These are phyloP conservation scores for Santalum album DNA, from an alignment of 164 flowering plant genomes.

Conservation along the genomic window DNA sequence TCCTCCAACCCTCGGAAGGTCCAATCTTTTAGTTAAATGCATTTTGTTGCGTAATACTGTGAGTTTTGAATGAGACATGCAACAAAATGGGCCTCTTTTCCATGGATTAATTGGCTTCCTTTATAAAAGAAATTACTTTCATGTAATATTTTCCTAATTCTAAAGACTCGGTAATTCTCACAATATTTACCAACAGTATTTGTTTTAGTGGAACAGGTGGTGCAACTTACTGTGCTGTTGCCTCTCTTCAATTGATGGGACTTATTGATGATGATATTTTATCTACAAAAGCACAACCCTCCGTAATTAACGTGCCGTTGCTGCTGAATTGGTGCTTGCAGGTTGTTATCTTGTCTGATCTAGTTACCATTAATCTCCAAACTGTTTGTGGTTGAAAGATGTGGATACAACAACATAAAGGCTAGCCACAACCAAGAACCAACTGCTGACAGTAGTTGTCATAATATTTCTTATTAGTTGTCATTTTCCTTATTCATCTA, in stretches of 20 bases:
- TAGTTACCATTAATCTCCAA: background rate
- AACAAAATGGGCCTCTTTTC: too few relatives aligned
- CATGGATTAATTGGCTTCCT: too few relatives aligned
- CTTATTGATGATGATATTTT: constrained; percentile 52
- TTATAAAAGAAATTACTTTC: too few relatives aligned
- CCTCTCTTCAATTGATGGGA: constrained; percentile 91
- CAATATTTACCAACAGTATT: constrained; percentile 12
- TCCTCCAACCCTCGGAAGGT: too few relatives aligned
- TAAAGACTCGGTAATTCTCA: constrained; percentile 4
- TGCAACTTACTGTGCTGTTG: constrained; percentile 89
- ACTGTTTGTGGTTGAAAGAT: background rate
- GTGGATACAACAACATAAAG: too few relatives aligned
- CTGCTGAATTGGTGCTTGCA: constrained; percentile 82
- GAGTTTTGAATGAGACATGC: too few relatives aligned
- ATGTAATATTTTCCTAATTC: too few relatives aligned
- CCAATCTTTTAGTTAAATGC: too few relatives aligned
- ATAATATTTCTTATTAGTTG: too few relatives aligned
- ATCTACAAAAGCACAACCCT: constrained; percentile 27
- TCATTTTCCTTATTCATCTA: background rate
- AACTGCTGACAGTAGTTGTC: too few relatives aligned
- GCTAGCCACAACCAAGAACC: too few relatives aligned
- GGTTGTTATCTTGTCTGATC: constrained; percentile 27
- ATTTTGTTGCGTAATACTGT: too few relatives aligned
- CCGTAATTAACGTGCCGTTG: constrained; percentile 44
- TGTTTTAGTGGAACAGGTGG: constrained; percentile 83